Percentiles rank a stretch among this genome's conserved stretches.
phyloP scores from a whole-genome alignment of 805 yeast genomes.

The Saccharomycopsis lassenensis region DNA sequence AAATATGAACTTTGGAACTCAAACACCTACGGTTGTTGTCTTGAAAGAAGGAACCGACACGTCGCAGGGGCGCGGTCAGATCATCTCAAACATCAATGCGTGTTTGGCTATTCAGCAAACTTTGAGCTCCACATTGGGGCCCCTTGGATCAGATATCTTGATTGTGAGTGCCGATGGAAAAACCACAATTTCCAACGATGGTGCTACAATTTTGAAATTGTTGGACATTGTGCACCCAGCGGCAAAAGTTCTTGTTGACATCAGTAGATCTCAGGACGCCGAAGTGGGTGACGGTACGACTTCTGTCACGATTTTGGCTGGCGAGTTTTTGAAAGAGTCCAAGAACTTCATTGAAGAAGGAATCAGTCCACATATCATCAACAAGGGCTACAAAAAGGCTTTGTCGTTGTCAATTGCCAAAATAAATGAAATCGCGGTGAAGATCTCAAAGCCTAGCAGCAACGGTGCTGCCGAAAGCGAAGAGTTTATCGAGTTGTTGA shows the following conservation, averaged over 20 bases:
- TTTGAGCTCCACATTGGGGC: slow-evolving; percentile 89
- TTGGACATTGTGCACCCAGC: slow-evolving; percentile 98
- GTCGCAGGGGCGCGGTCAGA: slow-evolving; percentile 94
- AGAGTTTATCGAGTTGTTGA: slow-evolving; percentile 59
- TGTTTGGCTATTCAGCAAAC: slow-evolving; percentile 96
- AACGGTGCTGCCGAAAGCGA: slow-evolving; percentile 29
- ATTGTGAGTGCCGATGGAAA: slow-evolving; percentile 74
- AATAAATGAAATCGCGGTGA: slow-evolving; percentile 66
- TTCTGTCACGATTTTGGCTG: slow-evolving; percentile 87
- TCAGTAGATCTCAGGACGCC: slow-evolving; percentile 92
- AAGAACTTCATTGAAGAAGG: slow-evolving; percentile 92
- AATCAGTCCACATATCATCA: slow-evolving; percentile 79
- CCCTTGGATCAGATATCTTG: slow-evolving; percentile 91
- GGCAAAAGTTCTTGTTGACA: slow-evolving; percentile 89
- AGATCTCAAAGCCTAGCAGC: slow-evolving; percentile 34
- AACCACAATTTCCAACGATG: slow-evolving; percentile 95
- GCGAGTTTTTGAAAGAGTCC: slow-evolving; percentile 87
- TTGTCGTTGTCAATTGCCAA: slow-evolving; percentile 63
- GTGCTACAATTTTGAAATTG: slow-evolving; percentile 88
- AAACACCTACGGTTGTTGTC: slow-evolving; percentile 96
- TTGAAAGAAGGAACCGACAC: slow-evolving; percentile 96
- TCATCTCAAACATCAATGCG: slow-evolving; percentile 90
- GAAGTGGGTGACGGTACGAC: slow-evolving; percentile 99
- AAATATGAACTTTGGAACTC: slow-evolving; percentile 76
- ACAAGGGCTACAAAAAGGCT: slow-evolving; percentile 81